Base-by-base conservation (phyloP, 2,329 filamentous ascomycete species). In the Calonectria pauciramosa region DNA sequence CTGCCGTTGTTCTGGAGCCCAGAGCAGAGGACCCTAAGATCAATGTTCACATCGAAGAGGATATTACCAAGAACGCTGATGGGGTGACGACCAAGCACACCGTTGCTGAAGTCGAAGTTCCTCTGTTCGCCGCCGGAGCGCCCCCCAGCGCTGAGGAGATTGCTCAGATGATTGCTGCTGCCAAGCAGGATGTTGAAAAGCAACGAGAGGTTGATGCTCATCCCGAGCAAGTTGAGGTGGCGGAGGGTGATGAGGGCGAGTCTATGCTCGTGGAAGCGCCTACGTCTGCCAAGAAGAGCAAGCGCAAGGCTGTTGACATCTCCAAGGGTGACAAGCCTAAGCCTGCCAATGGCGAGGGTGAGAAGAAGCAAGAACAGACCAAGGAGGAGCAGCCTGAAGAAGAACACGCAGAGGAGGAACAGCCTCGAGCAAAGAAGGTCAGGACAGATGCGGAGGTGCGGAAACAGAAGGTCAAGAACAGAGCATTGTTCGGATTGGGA, bases 181-280 rank as follows among this genome's bases (percentile, higher is more conserved):
- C 97, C 38, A 95, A 94, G 86, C 91, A 93, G 79, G 98, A 98
- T 95, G 96, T 98, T 7, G 91, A 94, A 76, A 92, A 93, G 74
- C 90, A 90, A 75, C 87, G 90, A 76, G 86, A 89, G 83, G 82
- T 86, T 59, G 83, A 83, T 16, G 84, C 86, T 11, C 82, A 83
- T 10, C 41, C 54, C 5, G 54, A 64, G 77, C 82, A 85, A 77
- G 85, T 85, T 47, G 73, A 75, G 30, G 86, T 85, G 77, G 85
- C 84, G 26, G 75, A 80, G 68, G 71, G 90, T 59, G 90, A 89
- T 72, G 86, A 88, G 82, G 82, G 86, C 10, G 78, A 81, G 70
- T 65, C 72, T 8, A 70, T 51, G 38, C 51, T 86, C 83, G 79
- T 82, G 23, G 82, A 82, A 28, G 82, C 84, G 2, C 82, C 83